phyloP scores from a whole-genome alignment of 208 protist species.

The Trypanosoma cruzi region DNA sequence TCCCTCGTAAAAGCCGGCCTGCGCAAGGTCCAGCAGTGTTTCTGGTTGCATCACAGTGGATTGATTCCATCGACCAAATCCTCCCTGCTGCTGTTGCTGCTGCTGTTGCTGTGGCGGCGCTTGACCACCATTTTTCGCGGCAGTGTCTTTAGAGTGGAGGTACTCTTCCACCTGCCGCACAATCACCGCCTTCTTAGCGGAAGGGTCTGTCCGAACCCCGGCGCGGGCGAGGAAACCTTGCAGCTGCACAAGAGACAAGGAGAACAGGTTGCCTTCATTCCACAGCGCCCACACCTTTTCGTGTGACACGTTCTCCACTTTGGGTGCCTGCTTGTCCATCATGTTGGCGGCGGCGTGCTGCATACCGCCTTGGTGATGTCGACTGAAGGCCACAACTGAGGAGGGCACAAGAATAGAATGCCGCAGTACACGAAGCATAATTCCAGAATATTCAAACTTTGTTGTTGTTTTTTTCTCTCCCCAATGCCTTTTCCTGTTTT shows the following conservation, averaged over 20 bases:
- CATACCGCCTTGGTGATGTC: constrained; percentile 8
- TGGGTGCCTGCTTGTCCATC: constrained; percentile 2
- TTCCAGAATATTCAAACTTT: neutral
- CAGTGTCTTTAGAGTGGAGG: constrained; percentile 54
- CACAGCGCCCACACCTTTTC: constrained; percentile 88
- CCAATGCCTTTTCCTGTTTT: neutral
- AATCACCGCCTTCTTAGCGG: constrained; percentile 73
- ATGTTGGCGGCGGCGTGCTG: constrained; percentile 9
- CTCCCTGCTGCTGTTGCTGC: constrained; percentile 18
- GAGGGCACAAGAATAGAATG: constrained; percentile 7
- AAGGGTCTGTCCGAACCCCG: constrained; percentile 33
- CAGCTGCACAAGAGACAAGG: constrained; percentile 81
- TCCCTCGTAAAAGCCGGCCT: constrained; percentile 89
- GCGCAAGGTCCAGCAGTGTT: constrained; percentile 83
- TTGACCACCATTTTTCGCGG: constrained; percentile 21
- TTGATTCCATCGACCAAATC: constrained; percentile 61
- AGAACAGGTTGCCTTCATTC: constrained; percentile 94
- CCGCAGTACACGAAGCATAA: constrained; percentile 29
- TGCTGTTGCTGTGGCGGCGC: constrained; percentile 11
- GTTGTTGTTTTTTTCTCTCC: neutral
- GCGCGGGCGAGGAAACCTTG: constrained; percentile 59
- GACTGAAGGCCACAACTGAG: constrained; percentile 5
- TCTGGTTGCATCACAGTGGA: constrained; percentile 56
- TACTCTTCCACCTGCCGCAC: constrained; percentile 89
- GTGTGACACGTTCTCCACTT: constrained; percentile 32